A percentile compares a stretch with the other conserved stretches of the same genome.
These are phyloP conservation scores for Xerocomus potaroensis DNA, from an alignment of 768 basidiomycete genomes.

Conservation along the genomic window DNA sequence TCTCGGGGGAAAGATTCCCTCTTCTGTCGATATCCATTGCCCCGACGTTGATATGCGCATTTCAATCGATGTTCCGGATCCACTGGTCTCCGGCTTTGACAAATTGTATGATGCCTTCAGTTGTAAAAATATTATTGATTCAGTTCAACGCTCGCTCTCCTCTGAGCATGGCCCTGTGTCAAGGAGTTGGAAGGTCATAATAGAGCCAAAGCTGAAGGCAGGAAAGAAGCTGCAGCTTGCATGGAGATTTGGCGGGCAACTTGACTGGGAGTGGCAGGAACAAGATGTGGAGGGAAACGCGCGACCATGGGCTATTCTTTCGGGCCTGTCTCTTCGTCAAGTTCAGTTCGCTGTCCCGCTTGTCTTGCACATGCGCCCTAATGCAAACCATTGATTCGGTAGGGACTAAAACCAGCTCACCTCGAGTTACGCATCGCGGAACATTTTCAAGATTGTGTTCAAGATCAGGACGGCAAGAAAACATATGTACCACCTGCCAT, in stretches of 20 bases:
- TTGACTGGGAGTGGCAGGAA: conserved; percentile 88
- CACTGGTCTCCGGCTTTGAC: conserved; percentile 35
- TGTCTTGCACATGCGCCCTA: conserved; percentile 8
- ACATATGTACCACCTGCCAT: conserved; percentile 74
- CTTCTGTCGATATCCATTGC: conserved; percentile 62
- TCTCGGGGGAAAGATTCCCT: conserved; percentile 69
- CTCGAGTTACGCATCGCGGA: conserved; percentile 74
- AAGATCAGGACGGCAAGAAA: conserved; percentile 36
- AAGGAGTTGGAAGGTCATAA: conserved; percentile 57
- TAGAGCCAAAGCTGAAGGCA: conserved; percentile 47
- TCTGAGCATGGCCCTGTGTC: conserved; percentile 28
- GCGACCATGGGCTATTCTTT: conserved; percentile 71
- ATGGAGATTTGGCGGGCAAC: conserved; percentile 67
- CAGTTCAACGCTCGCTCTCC: conserved; percentile 55
- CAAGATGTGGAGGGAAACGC: conserved; percentile 56
- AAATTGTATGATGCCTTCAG: conserved; percentile 50
- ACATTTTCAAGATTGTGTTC: conserved; percentile 53
- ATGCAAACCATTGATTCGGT: background rate
- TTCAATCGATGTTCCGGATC: conserved; percentile 61
- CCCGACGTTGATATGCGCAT: conserved; percentile 66
- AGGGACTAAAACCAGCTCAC: conserved; percentile 43
- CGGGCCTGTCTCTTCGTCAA: conserved; percentile 69
- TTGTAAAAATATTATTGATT: conserved; percentile 55
- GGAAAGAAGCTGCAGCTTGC: conserved; percentile 68
- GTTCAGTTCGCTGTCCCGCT: conserved; percentile 35